Evolutionary conservation across 192 early-diverging fungal genomes (phyloP), one percentile per base, ranked within the genome.

Genomic region (Coemansia sp.): DNA sequence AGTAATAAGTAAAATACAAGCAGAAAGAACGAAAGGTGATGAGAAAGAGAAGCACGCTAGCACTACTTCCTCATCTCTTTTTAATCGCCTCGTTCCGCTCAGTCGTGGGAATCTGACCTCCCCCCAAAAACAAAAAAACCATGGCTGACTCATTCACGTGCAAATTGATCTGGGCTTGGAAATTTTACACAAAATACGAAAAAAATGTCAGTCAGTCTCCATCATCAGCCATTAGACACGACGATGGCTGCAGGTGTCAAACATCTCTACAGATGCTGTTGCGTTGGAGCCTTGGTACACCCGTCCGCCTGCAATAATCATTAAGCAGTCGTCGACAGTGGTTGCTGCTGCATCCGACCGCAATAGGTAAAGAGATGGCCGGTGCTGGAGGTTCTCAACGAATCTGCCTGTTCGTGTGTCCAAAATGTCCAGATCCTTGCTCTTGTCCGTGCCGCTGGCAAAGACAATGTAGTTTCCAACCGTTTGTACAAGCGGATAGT

Each of bases 391-490:
- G 19, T 59, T 57, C 2, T 28, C 31, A 17, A 80, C 50, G 60
- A 73, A 80, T 7, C 41, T 9, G 27, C 54, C 31, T 14, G 77
- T 52, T 27, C 55, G 53, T 42, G 72, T 65, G 29, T 80, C 77
- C 10, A 80, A 53, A 10, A 80, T 65, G 37, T 80, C 77, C 37
- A 80, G 65, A 36, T 67, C 77, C 50, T 80, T 80, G 67, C 57
- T 71, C 42, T 41, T 23, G 22, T 74, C 67, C 1, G 71, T 71
- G 55, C 77, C 77, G 3, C 53, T 34, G 0, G 61, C 37, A 61
- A 80, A 80, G 14, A 80, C 67, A 40, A 80, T 64, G 54, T 74
- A 80, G 63, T 71, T 54, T 57, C 77, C 77, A 40, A 73, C 64
- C 1, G 62, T 59, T 42, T 74, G 77, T 17, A 62, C 68, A 50